A percentile compares a stretch with the other conserved stretches of the same genome.
phyloP scores from a whole-genome alignment of 495 filamentous ascomycete species.

The Daldinia grandis region DNA sequence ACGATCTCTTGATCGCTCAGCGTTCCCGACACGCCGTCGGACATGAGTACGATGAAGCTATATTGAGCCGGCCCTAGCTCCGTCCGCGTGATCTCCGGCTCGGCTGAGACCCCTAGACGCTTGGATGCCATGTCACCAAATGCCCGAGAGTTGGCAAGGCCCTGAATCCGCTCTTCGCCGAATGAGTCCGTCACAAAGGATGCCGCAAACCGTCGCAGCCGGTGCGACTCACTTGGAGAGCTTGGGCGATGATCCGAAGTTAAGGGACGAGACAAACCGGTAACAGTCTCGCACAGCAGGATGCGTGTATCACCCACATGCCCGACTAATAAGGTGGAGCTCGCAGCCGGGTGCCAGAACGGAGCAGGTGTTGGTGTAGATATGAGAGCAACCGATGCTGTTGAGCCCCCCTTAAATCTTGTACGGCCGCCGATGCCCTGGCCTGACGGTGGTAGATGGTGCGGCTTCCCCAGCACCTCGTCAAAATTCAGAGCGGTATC shows the following conservation, averaged over 20 bases:
- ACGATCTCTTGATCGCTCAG: constrained; percentile 92
- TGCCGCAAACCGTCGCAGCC: constrained; percentile 83
- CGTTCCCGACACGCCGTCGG: constrained; percentile 85
- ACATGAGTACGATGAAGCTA: constrained; percentile 85
- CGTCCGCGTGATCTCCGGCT: constrained; percentile 81
- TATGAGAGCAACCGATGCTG: constrained; percentile 86
- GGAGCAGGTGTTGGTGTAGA: constrained; percentile 89
- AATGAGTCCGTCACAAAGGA: constrained; percentile 95
- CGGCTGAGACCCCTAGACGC: constrained; percentile 89
- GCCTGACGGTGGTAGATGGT: constrained; percentile 60
- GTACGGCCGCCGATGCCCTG: constrained; percentile 71
- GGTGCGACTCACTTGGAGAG: constrained; percentile 80
- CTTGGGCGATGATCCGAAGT: constrained; percentile 92
- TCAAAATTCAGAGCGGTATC: constrained; percentile 81
- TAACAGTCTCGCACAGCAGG: constrained; percentile 81
- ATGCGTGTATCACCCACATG: constrained; percentile 95
- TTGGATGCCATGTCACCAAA: constrained; percentile 94
- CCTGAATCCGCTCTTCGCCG: constrained; percentile 93
- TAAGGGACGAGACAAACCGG: constrained; percentile 77
- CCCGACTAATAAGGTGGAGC: constrained; percentile 82
- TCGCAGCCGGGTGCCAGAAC: constrained; percentile 91
- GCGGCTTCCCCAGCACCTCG: constrained; percentile 75
- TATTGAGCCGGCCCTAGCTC: constrained; percentile 84
- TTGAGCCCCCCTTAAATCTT: constrained; percentile 91
- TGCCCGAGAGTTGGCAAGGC: constrained; percentile 90